Conservation (phyloP, 768 basidiomycete species). For the Suillus ampliporus region DNA sequence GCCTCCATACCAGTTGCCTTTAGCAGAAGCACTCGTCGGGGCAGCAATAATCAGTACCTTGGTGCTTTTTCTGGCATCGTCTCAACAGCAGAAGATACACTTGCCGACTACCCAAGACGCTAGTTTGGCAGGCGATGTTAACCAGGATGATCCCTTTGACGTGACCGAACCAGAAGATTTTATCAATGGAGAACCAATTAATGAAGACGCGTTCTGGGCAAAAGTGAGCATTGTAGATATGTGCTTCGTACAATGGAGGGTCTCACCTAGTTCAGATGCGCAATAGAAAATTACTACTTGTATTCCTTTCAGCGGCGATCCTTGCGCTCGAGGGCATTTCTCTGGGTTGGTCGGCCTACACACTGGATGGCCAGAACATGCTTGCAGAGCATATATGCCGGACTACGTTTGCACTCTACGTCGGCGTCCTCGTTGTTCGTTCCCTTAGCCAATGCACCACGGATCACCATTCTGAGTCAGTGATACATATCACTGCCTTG, state of each 20-base stretch:
- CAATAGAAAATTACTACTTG: conserved; percentile 55
- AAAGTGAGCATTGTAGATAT: conserved; percentile 42
- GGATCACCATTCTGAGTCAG: conserved; percentile 48
- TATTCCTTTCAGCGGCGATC: conserved; percentile 50
- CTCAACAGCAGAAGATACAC: conserved; percentile 56
- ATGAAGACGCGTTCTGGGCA: conserved; percentile 66
- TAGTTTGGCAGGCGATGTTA: conserved; percentile 23
- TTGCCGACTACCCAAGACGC: conserved; percentile 44
- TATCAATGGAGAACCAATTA: conserved; percentile 67
- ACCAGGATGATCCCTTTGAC: conserved; percentile 62
- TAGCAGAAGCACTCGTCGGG: conserved; percentile 53
- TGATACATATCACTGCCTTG: conserved; percentile 66
- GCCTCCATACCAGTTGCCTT: conserved; percentile 64
- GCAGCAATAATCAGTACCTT: conserved; percentile 51
- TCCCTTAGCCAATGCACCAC: conserved; percentile 55
- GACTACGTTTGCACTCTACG: conserved; percentile 60
- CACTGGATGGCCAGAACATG: conserved; percentile 35
- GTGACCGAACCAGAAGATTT: conserved; percentile 76
- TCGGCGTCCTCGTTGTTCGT: conserved; percentile 53
- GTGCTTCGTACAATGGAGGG: not conserved
- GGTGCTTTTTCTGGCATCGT: conserved; percentile 45
- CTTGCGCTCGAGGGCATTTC: conserved; percentile 56
- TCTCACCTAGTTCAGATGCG: conserved; percentile 7
- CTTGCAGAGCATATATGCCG: conserved; percentile 25
- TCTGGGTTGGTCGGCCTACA: conserved; percentile 53